Base-by-base conservation (phyloP, 2,329 filamentous ascomycete species). In the Colletotrichum neosansevieriae region DNA sequence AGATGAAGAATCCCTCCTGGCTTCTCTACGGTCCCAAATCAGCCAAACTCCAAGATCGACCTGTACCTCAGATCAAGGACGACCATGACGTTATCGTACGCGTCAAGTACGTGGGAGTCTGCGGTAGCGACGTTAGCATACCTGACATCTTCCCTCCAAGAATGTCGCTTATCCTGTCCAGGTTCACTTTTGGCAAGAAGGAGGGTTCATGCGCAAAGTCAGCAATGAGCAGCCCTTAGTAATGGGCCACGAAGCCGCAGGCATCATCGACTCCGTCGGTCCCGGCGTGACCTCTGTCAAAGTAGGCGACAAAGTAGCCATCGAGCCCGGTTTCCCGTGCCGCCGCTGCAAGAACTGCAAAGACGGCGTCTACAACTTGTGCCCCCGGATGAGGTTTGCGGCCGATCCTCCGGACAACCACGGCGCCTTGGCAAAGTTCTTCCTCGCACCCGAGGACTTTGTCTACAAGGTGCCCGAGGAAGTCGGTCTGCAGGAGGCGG, bases 311-410 rank as follows among this genome's bases (percentile, higher is more conserved):
- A 89, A 91, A 72, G 89, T 96, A 13, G 92, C 93, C 10, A 82
- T 97, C 32, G 93, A 97, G 82, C 93, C 94, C 17, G 93, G 93
- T 21, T 84, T 91, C 45, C 92, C 93, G 1, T 97, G 93, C 80
- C 88, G 90, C 42, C 85, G 86, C 69, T 97, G 93, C 81, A 81
- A 83, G 53, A 82, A 86, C 61, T 97, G 93, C 82, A 91, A 93
- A 73, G 82, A 85, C 58, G 93, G 93, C 54, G 86, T 88, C 74
- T 96, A 96, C 83, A 95, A 96, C 76, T 86, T 96, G 7, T 97
- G 94, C 76, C 84, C 87, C 4, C 84, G 90, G 60, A 96, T 97
- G 92, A 81, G 79, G 5, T 97, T 97, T 76, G 93, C 93, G 4
- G 93, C 93, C 1, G 96, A 92, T 5, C 94, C 94, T n/a, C 94